Base-by-base conservation (phyloP, 371 early-diverging fungal genomes). In the Syncephalastrum racemosum region DNA sequence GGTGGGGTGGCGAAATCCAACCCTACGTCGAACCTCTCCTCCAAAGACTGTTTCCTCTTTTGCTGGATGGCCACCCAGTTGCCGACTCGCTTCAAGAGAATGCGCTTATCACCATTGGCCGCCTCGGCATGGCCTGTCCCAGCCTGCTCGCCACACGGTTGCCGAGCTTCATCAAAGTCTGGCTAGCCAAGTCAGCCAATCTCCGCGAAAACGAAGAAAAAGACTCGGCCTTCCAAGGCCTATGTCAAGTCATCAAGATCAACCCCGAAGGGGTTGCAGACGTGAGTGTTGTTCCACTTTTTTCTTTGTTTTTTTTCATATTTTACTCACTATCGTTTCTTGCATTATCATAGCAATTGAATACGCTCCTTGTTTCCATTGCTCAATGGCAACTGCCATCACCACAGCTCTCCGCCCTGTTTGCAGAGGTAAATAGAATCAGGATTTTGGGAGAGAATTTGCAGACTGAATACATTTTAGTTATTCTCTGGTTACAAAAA, bases 201-300 rank as follows among this genome's bases (percentile, higher is more conserved):
- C 80, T 94, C 53, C 81, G 83, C 43, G 95, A 95, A 72, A 92
- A 92, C 59, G 82, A 85, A 15, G 98, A 97, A 70, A 97, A 95
- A 72, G 91, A 92, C 59, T 86, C 90, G 50, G 92, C 96, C 7
- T 95, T 94, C 81, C 84, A 77, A 59, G 98, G 98, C 4, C 66
- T 97, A 60, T 93, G 94, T 73, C 75, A 81, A 18, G 83, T 91
- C 72, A 88, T 94, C 43, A 77, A 86, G 53, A 59, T 75, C 22
- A 93, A 92, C 66, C 96, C 97, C 3, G 76, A 87, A 54, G 92
- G 89, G 4, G 72, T 93, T 59, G 74, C 75, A 24, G 75, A 83
- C 58, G 67, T 69, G 55, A 42, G 41, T 24, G 4, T 23, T 1
- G 19, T 25, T 18, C n/a, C 40, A 22, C 19, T 18, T 36, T 15